Evolutionary conservation across 2,329 filamentous ascomycete genomes (phyloP), one percentile per base, ranked within the genome.

Genomic region (Grosmannia huntii): DNA sequence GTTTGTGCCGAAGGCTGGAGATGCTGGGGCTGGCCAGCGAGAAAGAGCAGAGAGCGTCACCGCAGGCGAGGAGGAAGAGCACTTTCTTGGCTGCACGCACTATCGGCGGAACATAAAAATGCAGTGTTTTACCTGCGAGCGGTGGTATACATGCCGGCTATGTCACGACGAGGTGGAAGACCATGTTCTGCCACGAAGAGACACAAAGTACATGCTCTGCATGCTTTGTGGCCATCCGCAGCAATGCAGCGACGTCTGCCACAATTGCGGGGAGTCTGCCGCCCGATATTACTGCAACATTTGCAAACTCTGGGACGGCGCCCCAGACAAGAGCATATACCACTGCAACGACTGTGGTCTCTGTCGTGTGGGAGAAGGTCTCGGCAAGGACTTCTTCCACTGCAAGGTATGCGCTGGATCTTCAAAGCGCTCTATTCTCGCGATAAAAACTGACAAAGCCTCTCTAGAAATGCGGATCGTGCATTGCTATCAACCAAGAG

Each of bases 261-360:
- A 80, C 55, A 78, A 82, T 58, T 99, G 94, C 68, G 86, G 85
- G 21, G 83, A 84, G 64, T 81, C 84, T 59, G 83, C 89, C 7
- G 90, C 92, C 14, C 87, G 87, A 67, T 97, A 97, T 70, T 99
- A 95, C 69, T 99, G 94, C 73, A 81, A 84, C 57, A 87, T 94
- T 58, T 99, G 94, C 77, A 96, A 96, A 72, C 78, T 99, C 1
- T 99, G 94, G 94, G 92, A 97, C 67, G 90, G 97, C 67, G 89
- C 96, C 64, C 82, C 84, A 57, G 85, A 84, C 64, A 96, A 95
- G 70, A 87, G 86, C 63, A 96, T 97, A 59, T 99, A 99, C 68
- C 94, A 99, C 69, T 99, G 94, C 70, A 82, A 85, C 66, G 94
- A 97, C 67, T 99, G 94, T 70, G 94, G 94, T 5, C 96, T 99